Base-by-base conservation (phyloP, 2,329 filamentous ascomycete species). In the Niveomyces coronatus region DNA sequence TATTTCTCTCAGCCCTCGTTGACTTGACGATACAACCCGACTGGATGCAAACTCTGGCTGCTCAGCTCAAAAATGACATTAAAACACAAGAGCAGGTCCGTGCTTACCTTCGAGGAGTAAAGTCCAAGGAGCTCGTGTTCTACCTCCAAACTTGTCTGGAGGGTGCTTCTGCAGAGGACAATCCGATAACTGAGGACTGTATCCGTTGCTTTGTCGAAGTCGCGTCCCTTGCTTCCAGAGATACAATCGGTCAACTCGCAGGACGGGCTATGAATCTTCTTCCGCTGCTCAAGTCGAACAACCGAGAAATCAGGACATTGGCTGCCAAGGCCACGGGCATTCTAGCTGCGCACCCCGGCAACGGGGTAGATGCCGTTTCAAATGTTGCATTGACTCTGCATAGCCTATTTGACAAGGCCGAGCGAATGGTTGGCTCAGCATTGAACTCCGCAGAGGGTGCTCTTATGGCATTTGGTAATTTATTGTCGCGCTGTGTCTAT, bases 11-110 rank as follows among this genome's bases (percentile, higher is more conserved):
- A 1, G 70, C 69, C 1, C 54, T 74, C 3, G 53, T 58, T 27
- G 58, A 70, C 34, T 64, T 70, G 40, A 69, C 72, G 9, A 56
- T 86, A 17, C 82, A 89, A 47, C 77, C 82, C 31, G 84, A 89
- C 45, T 96, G 91, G 91, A 82, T 87, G 53, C 70, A 79, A 31
- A 81, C 82, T 47, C 66, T 96, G 3, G 82, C 88, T 47, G 74
- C 78, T 2, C 68, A 82, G 6, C 67, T 91, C 20, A 71, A 77
- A 28, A 83, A 80, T 5, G 82, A 89, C 50, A 69, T 81, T 41
- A 63, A 69, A 31, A 76, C 76, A 9, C 71, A 85, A 28, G 58
- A 69, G 18, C 68, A 68, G 5, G 68, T 87, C 39, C 71, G 68
- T 39, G 51, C 53, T 1, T 76, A 80, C 44, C 51, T 82, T 41